Evolutionary conservation across 345 rosid genomes (phyloP).

Genomic region (Limnanthes douglasii): DNA sequence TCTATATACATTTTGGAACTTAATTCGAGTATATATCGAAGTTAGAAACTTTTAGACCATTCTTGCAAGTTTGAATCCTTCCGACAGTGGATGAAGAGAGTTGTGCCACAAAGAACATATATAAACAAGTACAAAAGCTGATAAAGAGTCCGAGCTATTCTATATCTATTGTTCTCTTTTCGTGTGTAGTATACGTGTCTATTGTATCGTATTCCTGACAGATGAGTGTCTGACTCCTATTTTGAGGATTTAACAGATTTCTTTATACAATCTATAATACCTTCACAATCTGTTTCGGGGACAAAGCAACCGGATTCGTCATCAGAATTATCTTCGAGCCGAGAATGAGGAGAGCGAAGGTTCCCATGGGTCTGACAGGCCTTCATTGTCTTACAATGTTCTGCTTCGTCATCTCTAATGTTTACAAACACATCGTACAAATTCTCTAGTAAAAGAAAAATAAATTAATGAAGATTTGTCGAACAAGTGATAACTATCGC

Average conservation of each 20-base stretch:
- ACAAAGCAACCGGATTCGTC: conserved; percentile 28
- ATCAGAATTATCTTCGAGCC: conserved; percentile 17
- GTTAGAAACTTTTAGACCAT: too few species aligned
- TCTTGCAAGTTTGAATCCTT: too few species aligned
- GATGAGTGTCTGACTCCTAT: too few species aligned
- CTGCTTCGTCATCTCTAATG: conserved; percentile 93
- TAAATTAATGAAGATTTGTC: conserved; percentile 1
- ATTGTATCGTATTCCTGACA: too few species aligned
- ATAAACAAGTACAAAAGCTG: too few species aligned
- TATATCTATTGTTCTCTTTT: too few species aligned
- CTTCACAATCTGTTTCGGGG: conserved; percentile 62
- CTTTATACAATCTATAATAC: conserved; percentile 71
- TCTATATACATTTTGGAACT: too few species aligned
- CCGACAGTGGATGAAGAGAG: too few species aligned
- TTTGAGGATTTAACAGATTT: conserved; percentile 54
- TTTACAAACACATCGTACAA: conserved; percentile 80
- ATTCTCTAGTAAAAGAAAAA: conserved; percentile 35
- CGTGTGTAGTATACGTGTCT: too few species aligned
- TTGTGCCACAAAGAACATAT: too few species aligned
- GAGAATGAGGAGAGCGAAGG: conserved; percentile 83
- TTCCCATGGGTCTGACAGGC: conserved; percentile 83
- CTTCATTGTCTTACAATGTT: conserved; percentile 94
- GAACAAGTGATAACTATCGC: neutral
- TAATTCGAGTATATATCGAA: too few species aligned
- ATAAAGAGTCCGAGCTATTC: too few species aligned